Evolutionary conservation across 768 basidiomycete species (phyloP), one percentile per base, ranked within the genome.

Genomic region (Pleurotus cornucopiae): DNA sequence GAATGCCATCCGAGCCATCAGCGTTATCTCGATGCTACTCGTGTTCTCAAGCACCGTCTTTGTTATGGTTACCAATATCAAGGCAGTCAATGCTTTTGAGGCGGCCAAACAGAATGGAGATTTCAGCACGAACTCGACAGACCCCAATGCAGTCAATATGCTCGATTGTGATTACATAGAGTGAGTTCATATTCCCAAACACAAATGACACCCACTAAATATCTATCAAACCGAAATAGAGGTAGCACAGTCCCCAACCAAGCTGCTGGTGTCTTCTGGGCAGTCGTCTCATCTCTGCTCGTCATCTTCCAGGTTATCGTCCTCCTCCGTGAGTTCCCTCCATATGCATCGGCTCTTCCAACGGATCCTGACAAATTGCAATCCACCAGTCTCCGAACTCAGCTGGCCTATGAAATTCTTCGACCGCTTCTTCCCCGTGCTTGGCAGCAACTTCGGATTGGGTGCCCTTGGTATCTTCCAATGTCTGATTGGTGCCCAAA

Each of bases 231-330:
- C 46, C 18, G 18, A 20, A 47, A 55, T 55, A 82, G 73, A 60
- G 88, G 83, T 57, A 90, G 86, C 69, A 91, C 91, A 2, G 91
- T 97, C 4, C 94, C 94, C 3, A 91, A 92, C 69, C 93, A 96
- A 68, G 81, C 90, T 26, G 94, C 90, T 16, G 94, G 94, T 23
- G 81, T 83, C 6, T 96, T 97, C 73, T 97, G 93, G 90, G 89
- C 91, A 4, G 85, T 96, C 59, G 74, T 95, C 60, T 91, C 92
- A 70, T 79, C 91, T 58, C 78, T 96, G 55, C 81, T 96, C 69
- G 91, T 96, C 69, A 83, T 94, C 59, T 85, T 89, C 69, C 89
- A 94, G 74, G 81, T 87, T 58, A 68, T 94, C 63, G 76, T 92
- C 30, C 84, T 96, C 64, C 70, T 94, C 59, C 70, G 61, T 61